Evolutionary conservation across 768 basidiomycete species (phyloP), one percentile per base, ranked within the genome.

Genomic region (Cystobasidium ongulense): DNA sequence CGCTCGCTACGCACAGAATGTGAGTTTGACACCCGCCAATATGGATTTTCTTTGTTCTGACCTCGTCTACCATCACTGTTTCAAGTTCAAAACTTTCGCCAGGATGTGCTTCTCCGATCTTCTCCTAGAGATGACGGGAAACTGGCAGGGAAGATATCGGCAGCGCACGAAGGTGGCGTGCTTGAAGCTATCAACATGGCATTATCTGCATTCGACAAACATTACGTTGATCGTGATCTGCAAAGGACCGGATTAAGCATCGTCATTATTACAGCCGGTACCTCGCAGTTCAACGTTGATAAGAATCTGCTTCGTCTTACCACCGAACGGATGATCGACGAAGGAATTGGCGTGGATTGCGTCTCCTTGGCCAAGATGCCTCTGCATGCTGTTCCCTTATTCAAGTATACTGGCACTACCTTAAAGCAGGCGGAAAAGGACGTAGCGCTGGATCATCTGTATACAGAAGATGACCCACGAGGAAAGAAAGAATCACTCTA

Each of bases 171-270:
- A 76, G 92, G 93, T 0, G 93, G 93, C 46, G 84, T 98, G n/a
- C 85, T 98, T 4, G 96, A 98, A 81, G 92, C 92, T 0, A 84
- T 98, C 64, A 98, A 98, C 78, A 85, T 99, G 54, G 90, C 88
- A 0, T 85, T 97, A 18, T 95, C 92, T 79, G 91, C 94, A 0
- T 89, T 89, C 18, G 95, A 98, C 81, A 90, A 89, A 1, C 92
- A 96, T 80, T 94, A 96, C 79, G 88, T 98, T 76, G 96, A 98
- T 80, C 88, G 96, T 23, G 96, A 95, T 36, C 83, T 98, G 10
- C 90, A 89, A 1, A 84, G 92, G 17, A 98, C 94, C 0, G 95
- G 95, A 25, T 82, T 88, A 0, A 87, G 88, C 17, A 90, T 89
- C 1, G 86, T 93, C 54, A 80, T 98, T 52, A 87, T 98, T 75